A percentile compares a stretch with the other conserved stretches of the same genome.
These are phyloP conservation scores for Asterella californica DNA, from an alignment of 225 moss, liverwort and hornwort genomes.

Conservation along the genomic window DNA sequence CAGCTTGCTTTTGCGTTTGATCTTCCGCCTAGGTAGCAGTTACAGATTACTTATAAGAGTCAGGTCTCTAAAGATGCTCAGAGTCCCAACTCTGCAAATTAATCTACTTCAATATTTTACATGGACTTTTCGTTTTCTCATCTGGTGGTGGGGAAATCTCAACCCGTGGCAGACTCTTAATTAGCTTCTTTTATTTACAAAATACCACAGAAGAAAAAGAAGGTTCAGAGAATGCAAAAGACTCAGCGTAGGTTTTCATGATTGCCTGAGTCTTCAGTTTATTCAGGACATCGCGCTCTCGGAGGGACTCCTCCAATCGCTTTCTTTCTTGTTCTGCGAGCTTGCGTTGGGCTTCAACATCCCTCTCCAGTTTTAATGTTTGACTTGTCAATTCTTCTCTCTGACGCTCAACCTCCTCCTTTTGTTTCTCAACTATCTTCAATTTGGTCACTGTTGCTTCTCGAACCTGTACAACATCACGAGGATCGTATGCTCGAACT, in stretches of 20 bases:
- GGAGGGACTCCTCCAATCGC: slow-evolving; percentile 54
- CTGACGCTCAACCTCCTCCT: slow-evolving; percentile 54
- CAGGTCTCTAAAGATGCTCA: neutral
- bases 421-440: slow-evolving; percentile 46
- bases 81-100: neutral
- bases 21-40: slow-evolving; percentile 46
- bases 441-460: slow-evolving; percentile 49
- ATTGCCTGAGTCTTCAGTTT: slow-evolving; percentile 78
- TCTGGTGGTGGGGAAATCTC: neutral
- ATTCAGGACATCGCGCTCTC: slow-evolving; percentile 62
- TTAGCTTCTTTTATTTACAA: too few relatives aligned
- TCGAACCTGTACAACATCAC: slow-evolving; percentile 42
- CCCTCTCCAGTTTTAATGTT: slow-evolving; percentile 47
- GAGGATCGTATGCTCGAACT: neutral
- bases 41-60: neutral
- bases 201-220: too few relatives aligned
- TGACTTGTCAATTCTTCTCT: slow-evolving; percentile 53
- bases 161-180: neutral
- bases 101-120: neutral
- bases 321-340: slow-evolving; percentile 53
- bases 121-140: neutral
- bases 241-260: neutral
- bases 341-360: slow-evolving; percentile 57
- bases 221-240: too few relatives aligned
- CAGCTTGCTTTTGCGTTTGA: slow-evolving; percentile 59